phyloP scores from a whole-genome alignment of 305 asterid species.

The Rubia tinctorum region DNA sequence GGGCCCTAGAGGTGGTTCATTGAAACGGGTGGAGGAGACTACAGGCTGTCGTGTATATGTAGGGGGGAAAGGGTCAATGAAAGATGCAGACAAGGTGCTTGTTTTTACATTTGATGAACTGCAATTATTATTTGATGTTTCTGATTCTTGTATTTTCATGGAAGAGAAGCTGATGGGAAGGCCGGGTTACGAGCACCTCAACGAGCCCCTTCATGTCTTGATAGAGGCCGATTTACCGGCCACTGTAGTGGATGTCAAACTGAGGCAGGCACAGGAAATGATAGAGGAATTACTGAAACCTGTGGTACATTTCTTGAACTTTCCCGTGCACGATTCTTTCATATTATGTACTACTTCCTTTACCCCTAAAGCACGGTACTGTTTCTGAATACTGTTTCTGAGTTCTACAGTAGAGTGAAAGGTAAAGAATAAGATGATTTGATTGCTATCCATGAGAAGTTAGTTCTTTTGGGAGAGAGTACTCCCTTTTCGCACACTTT shows the following conservation, averaged over 20 bases:
- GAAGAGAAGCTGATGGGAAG: conserved; percentile 43
- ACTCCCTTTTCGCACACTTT: no score
- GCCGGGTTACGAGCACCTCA: conserved; percentile 43
- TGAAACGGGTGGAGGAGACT: conserved; percentile 91
- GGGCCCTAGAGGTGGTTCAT: conserved; percentile 97
- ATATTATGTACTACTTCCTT: not conserved
- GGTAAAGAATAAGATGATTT: not conserved
- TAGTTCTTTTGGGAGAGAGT: not conserved
- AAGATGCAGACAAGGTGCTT: conserved; percentile 89
- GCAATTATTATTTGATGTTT: not conserved
- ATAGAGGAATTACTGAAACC: conserved; percentile 41
- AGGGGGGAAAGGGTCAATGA: conserved; percentile 95
- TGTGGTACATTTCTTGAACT: conserved; percentile 27
- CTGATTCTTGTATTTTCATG: conserved; percentile 17
- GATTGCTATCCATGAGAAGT: no score
- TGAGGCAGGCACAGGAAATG: conserved; percentile 39
- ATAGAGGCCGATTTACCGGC: conserved; percentile 45
- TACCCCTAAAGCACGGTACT: not conserved
- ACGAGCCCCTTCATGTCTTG: conserved; percentile 37
- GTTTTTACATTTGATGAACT: not conserved
- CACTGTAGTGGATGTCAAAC: conserved; percentile 27
- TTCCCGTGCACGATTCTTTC: not conserved
- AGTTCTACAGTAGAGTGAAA: not conserved
- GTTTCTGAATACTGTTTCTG: not conserved
- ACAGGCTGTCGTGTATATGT: conserved; percentile 98